These are phyloP conservation scores for Neobulgaria alba DNA, from an alignment of 2,329 filamentous ascomycete genomes.

Conservation along the genomic window DNA sequence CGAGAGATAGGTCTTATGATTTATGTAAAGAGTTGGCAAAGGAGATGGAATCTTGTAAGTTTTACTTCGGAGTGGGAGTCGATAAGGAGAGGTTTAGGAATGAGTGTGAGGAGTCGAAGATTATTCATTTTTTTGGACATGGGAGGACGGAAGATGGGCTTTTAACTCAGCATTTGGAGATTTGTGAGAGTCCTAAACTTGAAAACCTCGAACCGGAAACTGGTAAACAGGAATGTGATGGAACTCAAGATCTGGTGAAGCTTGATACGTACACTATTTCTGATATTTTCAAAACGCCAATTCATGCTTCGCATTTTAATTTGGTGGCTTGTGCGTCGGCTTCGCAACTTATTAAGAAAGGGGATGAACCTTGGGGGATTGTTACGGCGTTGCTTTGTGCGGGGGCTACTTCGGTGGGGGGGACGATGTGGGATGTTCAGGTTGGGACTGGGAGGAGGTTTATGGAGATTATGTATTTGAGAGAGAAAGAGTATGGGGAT, in stretches of 20 bases:
- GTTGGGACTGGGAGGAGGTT: neutral
- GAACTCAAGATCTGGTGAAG: too few species aligned
- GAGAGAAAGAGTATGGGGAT: neutral
- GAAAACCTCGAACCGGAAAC: too few species aligned
- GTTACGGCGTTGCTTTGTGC: constrained; percentile 1
- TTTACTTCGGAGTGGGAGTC: neutral
- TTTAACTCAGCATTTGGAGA: neutral
- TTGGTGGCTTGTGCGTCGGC: neutral
- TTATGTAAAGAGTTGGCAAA: neutral
- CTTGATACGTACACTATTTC: constrained; percentile 1
- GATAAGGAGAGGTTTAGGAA: neutral
- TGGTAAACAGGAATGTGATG: too few species aligned
- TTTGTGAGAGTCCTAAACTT: too few species aligned
- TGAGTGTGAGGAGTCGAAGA: neutral
- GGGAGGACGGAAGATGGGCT: neutral
- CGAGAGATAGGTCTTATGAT: neutral
- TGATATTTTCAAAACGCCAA: neutral
- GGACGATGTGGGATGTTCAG: neutral
- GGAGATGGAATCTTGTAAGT: neutral
- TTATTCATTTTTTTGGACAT: neutral
- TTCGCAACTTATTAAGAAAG: neutral
- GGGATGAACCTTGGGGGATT: neutral
- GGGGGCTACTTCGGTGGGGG: neutral
- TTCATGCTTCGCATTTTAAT: neutral
- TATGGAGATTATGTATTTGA: neutral